These are phyloP conservation scores for Podaxis mareebaensis DNA, from an alignment of 768 basidiomycete species.

Conservation along the genomic window DNA sequence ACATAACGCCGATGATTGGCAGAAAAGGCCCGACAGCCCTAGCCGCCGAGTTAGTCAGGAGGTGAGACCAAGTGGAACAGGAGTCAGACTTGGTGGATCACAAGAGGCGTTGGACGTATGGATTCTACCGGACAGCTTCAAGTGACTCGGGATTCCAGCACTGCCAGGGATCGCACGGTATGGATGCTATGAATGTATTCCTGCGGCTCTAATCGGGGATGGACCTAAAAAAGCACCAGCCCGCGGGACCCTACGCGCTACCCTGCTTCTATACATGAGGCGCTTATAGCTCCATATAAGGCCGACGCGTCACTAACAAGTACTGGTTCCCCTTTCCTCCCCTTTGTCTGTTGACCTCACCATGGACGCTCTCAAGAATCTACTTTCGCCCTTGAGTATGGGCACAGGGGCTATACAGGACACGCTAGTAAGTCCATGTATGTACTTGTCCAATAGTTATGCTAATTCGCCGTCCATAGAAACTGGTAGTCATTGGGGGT, in stretches of 20 bases:
- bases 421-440: conserved; percentile 56
- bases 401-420: conserved; percentile 74
- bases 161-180: conserved; percentile 13
- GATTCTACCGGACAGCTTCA: background rate
- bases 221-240: conserved; percentile 3
- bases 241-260: conserved; percentile 25
- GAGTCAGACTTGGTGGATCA: background rate
- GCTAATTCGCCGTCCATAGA: conserved; percentile 42
- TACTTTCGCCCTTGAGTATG: conserved; percentile 71
- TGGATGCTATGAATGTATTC: background rate
- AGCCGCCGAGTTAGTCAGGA: conserved; percentile 1
- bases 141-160: conserved; percentile 7
- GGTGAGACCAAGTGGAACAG: background rate
- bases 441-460: background rate
- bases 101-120: background rate
- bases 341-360: conserved; percentile 21
- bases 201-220: conserved; percentile 13
- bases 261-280: conserved; percentile 46
- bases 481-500: conserved; percentile 88
- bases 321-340: conserved; percentile 29
- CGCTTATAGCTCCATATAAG: conserved; percentile 42
- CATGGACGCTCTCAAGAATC: conserved; percentile 73
- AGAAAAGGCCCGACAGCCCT: background rate
- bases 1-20: conserved; percentile 8
- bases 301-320: conserved; percentile 30